Conservation (phyloP, 805 yeast genomes). For the Cyberlindnera galapagoensis region DNA sequence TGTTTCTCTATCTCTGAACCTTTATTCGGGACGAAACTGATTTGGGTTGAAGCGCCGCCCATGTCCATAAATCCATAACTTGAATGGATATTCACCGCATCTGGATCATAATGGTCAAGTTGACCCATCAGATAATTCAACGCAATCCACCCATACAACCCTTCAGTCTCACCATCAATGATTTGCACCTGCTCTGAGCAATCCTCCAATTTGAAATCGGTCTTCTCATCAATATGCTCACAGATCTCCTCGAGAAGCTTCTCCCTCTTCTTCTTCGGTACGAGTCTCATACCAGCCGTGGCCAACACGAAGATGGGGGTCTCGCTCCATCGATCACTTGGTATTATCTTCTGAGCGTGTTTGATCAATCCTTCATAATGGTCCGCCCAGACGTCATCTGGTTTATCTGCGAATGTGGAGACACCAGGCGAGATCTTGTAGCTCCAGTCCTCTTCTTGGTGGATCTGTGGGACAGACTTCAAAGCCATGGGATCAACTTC, state of each 20-base stretch:
- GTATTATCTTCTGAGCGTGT: slow-evolving; percentile 68
- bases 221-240: slow-evolving; percentile 40
- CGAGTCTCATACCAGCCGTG: slow-evolving; percentile 93
- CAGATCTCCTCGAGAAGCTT: slow-evolving; percentile 59
- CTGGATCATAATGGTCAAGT: slow-evolving; percentile 41
- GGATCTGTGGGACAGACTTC: slow-evolving; percentile 61
- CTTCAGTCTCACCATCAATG: slow-evolving; percentile 93
- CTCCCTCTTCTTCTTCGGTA: slow-evolving; percentile 47
- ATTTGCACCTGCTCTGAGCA: slow-evolving; percentile 74
- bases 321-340: slow-evolving; percentile 45
- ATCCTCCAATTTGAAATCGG: slow-evolving; percentile 45
- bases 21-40: slow-evolving; percentile 82
- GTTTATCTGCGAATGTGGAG: slow-evolving; percentile 53
- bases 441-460: slow-evolving; percentile 63
- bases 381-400: slow-evolving; percentile 55
- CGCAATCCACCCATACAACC: slow-evolving; percentile 93
- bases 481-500: slow-evolving; percentile 28
- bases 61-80: slow-evolving; percentile 95
- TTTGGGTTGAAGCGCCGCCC: slow-evolving; percentile 98
- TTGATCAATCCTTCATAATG: slow-evolving; percentile 63
- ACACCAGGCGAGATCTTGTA: slow-evolving; percentile 78
- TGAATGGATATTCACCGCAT: slow-evolving; percentile 30
- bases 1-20: slow-evolving; percentile 55
- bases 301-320: slow-evolving; percentile 92
- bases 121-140: slow-evolving; percentile 76